Conservation (phyloP, 1,139 yeast genomes). For the Sugiyamaella japonica region DNA sequence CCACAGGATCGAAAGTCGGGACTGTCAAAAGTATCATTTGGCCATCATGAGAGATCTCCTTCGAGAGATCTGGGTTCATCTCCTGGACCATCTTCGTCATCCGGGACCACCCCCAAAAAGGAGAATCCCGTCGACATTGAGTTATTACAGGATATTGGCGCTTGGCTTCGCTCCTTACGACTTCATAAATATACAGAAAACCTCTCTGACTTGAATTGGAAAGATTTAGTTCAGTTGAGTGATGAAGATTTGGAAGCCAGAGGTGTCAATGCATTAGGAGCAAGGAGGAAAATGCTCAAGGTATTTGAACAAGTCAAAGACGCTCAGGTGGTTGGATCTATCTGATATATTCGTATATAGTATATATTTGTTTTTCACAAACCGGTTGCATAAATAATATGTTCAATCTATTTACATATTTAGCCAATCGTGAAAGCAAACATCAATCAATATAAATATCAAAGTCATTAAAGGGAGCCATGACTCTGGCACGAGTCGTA, state of each 20-base stretch:
- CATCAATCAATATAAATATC: conserved; percentile 2
- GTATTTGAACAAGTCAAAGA: conserved; percentile 82
- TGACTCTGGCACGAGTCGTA: background rate
- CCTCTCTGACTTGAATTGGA: conserved; percentile 75
- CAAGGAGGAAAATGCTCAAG: conserved; percentile 86
- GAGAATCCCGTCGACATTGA: conserved; percentile 55
- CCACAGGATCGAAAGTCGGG: conserved; percentile 25
- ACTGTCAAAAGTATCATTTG: conserved; percentile 21
- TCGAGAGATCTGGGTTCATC: conserved; percentile 16
- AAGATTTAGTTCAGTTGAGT: conserved; percentile 65
- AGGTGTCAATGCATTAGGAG: conserved; percentile 94
- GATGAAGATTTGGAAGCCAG: conserved; percentile 69
- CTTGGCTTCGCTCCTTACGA: conserved; percentile 87
- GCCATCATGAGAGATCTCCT: conserved; percentile 17
- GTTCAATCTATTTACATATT: conserved; percentile 15
- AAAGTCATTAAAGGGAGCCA: conserved; percentile 1
- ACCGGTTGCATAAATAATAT: background rate
- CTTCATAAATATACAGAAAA: conserved; percentile 92
- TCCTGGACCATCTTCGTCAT: conserved; percentile 19
- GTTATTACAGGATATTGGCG: conserved; percentile 75
- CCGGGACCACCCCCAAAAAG: conserved; percentile 50
- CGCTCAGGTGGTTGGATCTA: conserved; percentile 25
- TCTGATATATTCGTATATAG: background rate
- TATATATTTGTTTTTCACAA: no score
- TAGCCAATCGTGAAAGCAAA: background rate